Conservation (phyloP, 257 asterid genomes). For the Eustoma russellianum region DNA sequence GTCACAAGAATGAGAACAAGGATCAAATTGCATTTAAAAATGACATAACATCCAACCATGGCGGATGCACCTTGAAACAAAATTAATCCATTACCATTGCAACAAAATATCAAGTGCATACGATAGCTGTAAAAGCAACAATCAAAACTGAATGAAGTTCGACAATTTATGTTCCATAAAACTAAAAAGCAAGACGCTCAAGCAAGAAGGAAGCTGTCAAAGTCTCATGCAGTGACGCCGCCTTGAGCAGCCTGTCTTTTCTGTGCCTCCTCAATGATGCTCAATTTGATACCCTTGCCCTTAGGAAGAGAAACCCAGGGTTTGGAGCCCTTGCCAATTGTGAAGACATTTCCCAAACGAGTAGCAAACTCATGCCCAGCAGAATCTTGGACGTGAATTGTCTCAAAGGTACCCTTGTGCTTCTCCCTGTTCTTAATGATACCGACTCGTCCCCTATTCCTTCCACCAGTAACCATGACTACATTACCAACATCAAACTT, state of each 20-base stretch:
- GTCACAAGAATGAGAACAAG: too few species aligned
- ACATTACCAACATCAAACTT: conserved; percentile 72
- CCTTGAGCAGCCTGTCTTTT: conserved; percentile 55
- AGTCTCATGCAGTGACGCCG: conserved; percentile 33
- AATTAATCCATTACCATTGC: too few species aligned
- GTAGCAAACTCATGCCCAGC: conserved; percentile 71
- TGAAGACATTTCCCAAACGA: conserved; percentile 55
- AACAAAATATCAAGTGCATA: too few species aligned
- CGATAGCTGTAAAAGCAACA: too few species aligned
- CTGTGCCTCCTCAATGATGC: conserved; percentile 59
- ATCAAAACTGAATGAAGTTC: too few species aligned
- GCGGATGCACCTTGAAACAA: too few species aligned
- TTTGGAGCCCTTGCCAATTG: conserved; percentile 61
- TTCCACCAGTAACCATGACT: conserved; percentile 76
- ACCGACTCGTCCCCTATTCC: conserved; percentile 76
- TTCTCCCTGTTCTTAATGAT: conserved; percentile 69
- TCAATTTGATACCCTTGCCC: conserved; percentile 65
- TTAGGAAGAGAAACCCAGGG: conserved; percentile 75
- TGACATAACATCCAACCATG: too few species aligned
- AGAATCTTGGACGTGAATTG: conserved; percentile 56
- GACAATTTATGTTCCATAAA: too few species aligned
- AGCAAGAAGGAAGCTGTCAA: too few species aligned
- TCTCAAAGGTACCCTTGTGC: conserved; percentile 69
- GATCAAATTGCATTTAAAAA: too few species aligned
- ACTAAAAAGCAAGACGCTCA: too few species aligned